Percentiles rank a stretch among this genome's conserved stretches.
phyloP scores from a whole-genome alignment of 768 basidiomycete species.

The Termitomyces sp. region DNA sequence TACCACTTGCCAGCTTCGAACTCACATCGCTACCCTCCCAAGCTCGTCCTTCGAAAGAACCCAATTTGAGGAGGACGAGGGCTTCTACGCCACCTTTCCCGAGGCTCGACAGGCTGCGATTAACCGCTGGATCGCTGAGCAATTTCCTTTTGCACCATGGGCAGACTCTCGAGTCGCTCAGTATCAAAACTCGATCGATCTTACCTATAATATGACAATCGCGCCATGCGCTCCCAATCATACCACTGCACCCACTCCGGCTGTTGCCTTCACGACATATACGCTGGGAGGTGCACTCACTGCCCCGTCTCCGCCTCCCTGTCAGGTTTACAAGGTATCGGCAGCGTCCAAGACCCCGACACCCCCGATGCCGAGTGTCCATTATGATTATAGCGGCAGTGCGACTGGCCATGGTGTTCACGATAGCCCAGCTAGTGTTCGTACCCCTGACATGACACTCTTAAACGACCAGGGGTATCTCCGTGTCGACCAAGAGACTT shows the following conservation, averaged over 20 bases:
- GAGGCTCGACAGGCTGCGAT: constrained; percentile 11
- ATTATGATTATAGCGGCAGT: background rate
- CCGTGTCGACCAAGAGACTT: background rate
- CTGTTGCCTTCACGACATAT: background rate
- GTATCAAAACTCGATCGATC: background rate
- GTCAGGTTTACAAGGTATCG: background rate
- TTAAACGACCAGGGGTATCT: background rate
- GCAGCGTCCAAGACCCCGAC: background rate
- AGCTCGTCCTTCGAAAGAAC: constrained; percentile 9
- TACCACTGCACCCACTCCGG: background rate
- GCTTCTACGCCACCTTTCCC: constrained; percentile 14
- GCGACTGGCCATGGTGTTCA: background rate
- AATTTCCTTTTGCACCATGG: background rate
- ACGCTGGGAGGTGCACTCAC: background rate
- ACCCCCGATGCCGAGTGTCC: background rate
- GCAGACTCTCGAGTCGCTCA: background rate
- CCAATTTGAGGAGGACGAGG: constrained; percentile 11
- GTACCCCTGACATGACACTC: background rate
- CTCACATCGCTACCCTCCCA: background rate
- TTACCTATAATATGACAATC: no score
- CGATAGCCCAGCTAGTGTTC: background rate
- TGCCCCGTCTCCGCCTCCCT: background rate
- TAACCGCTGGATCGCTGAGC: constrained; percentile 7
- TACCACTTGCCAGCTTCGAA: background rate
- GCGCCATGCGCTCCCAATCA: background rate